These are phyloP conservation scores for Xylaria sp. DNA, from an alignment of 2,329 filamentous ascomycete genomes.

Conservation along the genomic window DNA sequence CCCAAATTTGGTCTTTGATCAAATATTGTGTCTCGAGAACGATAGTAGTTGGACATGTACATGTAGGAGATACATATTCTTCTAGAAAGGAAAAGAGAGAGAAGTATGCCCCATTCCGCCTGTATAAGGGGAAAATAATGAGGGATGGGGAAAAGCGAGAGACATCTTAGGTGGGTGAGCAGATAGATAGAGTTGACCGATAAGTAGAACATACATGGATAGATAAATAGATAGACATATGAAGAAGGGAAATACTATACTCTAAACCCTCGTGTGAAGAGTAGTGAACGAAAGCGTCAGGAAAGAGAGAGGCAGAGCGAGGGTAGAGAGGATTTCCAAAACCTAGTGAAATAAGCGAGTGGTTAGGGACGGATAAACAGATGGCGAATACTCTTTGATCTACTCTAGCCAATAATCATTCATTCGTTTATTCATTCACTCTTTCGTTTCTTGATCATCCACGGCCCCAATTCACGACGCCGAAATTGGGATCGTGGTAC, in stretches of 20 bases:
- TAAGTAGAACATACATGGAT: neutral
- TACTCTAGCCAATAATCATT: neutral
- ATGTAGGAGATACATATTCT: slow-evolving; percentile 1
- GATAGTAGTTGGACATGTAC: neutral
- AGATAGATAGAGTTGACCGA: neutral
- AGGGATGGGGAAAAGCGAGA: neutral
- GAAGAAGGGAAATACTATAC: neutral
- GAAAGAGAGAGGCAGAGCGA: neutral
- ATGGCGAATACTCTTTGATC: neutral
- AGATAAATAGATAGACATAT: too few species aligned
- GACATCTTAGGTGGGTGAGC: neutral
- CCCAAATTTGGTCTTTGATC: neutral
- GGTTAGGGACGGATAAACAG: neutral
- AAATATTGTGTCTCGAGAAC: neutral
- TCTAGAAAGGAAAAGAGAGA: neutral
- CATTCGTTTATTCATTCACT: neutral
- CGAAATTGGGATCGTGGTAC: slow-evolving; percentile 53
- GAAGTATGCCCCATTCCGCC: neutral
- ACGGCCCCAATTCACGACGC: slow-evolving; percentile 48
- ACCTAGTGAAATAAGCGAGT: neutral
- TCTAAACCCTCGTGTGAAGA: too few species aligned
- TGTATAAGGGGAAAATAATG: slow-evolving; percentile 9
- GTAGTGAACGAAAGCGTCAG: neutral
- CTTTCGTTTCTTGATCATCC: slow-evolving; percentile 5
- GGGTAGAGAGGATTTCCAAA: neutral